Base-by-base conservation (phyloP, 2,329 filamentous ascomycete species). In the Piedraia hortae region DNA sequence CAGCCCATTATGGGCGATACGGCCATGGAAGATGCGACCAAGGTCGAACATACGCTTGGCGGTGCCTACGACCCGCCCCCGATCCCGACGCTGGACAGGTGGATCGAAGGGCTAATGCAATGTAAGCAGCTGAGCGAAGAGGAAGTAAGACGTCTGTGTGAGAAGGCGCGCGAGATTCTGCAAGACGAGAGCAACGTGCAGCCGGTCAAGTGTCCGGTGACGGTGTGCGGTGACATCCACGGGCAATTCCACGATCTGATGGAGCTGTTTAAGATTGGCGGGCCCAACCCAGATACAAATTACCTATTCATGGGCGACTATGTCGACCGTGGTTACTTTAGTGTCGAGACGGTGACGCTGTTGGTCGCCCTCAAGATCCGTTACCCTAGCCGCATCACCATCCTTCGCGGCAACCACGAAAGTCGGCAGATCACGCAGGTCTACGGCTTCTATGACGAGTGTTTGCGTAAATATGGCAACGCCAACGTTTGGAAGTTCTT, bases 281-380 rank as follows among this genome's bases (percentile, higher is more conserved):
- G 85, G 24, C 78, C 80, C 28, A 91, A 90, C 45, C 85, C 85
- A 34, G 85, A 97, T 50, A 93, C 85, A 43, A 93, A 93, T 56
- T 93, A 93, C 51, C 69, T 93, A 34, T 93, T 93, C 56, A 93
- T 97, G 78, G 80, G 85, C 45, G 85, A 97, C 50, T 97, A 93
- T 44, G 85, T 97, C 41, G 85, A 97, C 49, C 69, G 85, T 56
- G 85, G 85, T 32, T 97, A 91, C 57, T 97, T 93, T 56, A 91
- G 80, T 13, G 78, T 97, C 35, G 85, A 97, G 59, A 93, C 85
- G 4, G 80, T 97, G 35, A 90, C 82, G 10, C 66, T 97, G 26
- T 69, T 97, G 37, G 78, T 93, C 39, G 78, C 75, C 32, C 68
- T 93, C 45, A 97, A 93, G 59, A 90, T 93, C 45, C 71, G 85